These are phyloP conservation scores for Avena eriantha DNA, from an alignment of 176 grass and related monocot genomes.

Conservation along the genomic window DNA sequence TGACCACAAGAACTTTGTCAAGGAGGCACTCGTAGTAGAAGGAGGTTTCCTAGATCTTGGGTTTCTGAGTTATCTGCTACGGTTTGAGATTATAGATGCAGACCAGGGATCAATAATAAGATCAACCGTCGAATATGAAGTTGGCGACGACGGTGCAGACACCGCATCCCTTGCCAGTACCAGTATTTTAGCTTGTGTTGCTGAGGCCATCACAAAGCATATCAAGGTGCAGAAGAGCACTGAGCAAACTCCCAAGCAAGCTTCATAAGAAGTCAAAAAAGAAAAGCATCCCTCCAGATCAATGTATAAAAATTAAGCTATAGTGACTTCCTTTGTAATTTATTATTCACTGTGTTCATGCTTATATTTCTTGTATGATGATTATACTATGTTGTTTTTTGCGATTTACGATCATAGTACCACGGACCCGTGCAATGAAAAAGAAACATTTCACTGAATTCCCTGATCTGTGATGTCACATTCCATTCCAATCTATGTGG, in stretches of 20 bases:
- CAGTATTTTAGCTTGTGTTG: slow-evolving; percentile 6
- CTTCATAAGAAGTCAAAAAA: background rate
- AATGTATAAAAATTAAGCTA: background rate
- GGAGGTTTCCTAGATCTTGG: slow-evolving; percentile 36
- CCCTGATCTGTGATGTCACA: too few species aligned
- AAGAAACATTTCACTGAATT: too few species aligned
- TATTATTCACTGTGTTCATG: background rate
- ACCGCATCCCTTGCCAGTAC: slow-evolving; percentile 11
- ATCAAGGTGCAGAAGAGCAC: slow-evolving; percentile 27
- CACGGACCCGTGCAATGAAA: too few species aligned
- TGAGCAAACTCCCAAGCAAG: background rate
- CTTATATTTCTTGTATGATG: background rate
- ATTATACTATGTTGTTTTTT: too few species aligned
- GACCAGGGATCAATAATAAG: slow-evolving; percentile 14
- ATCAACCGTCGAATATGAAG: slow-evolving; percentile 45
- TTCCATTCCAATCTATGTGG: too few species aligned
- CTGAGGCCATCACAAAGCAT: slow-evolving; percentile 38
- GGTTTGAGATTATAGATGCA: slow-evolving; percentile 18
- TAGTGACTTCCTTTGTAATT: background rate
- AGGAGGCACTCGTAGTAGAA: slow-evolving; percentile 32
- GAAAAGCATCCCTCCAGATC: background rate
- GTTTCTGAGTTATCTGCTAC: slow-evolving; percentile 37
- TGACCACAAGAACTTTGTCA: slow-evolving; percentile 36
- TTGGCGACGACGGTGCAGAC: background rate
- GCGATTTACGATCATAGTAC: too few species aligned